phyloP scores from a whole-genome alignment of 192 early-diverging fungal genomes.

The Linnemannia elongata region DNA sequence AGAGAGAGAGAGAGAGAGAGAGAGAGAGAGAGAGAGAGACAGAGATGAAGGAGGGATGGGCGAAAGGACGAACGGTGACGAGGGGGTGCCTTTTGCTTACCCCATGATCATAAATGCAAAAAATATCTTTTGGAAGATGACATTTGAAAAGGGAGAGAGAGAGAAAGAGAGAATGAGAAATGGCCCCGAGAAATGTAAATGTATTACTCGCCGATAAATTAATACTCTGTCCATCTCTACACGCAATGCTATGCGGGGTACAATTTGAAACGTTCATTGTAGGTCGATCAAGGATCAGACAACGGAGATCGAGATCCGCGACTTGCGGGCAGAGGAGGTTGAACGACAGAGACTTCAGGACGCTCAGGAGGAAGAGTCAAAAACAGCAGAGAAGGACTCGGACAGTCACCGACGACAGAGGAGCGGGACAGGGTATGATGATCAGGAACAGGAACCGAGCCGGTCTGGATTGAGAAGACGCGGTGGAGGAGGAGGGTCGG shows the following conservation, averaged over 20 bases:
- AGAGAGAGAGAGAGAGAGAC: no score
- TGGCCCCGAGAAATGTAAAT: no score
- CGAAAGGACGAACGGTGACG: no score
- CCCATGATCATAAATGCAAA: not conserved
- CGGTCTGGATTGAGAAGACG: conserved; percentile 10
- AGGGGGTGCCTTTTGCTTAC: not conserved
- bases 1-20: no score
- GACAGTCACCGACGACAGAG: not conserved
- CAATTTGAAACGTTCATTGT: not conserved
- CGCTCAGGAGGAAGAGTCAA: not conserved
- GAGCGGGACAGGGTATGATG: not conserved
- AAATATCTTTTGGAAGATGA: no score
- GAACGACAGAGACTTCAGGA: not conserved
- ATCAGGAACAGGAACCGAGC: not conserved
- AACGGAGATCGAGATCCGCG: not conserved
- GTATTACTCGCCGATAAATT: not conserved
- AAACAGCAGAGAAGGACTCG: not conserved
- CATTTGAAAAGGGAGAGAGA: no score
- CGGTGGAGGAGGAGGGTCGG: not conserved
- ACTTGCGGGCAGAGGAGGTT: not conserved
- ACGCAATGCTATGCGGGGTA: no score
- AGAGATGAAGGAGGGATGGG: no score
- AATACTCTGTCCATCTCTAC: not conserved
- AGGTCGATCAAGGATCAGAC: not conserved
- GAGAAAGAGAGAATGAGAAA: no score